Percentiles rank a stretch among this genome's conserved stretches.
These are phyloP conservation scores for Paramecium primaurelia DNA, from an alignment of 73 alveolate species.

Conservation along the genomic window DNA sequence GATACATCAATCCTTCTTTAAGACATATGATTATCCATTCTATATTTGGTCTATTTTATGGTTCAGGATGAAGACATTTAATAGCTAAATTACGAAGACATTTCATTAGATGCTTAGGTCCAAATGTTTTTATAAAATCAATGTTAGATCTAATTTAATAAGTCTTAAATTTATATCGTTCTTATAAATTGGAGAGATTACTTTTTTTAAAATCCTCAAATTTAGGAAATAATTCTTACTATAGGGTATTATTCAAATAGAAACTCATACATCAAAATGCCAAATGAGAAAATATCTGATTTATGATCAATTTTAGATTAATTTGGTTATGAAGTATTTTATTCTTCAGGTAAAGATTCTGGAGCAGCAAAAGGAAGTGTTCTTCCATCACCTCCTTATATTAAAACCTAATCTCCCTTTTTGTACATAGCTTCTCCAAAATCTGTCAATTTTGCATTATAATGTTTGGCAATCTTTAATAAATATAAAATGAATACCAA, in stretches of 20 bases:
- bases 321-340: neutral
- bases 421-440: neutral
- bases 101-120: conserved; percentile 32
- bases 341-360: neutral
- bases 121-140: neutral
- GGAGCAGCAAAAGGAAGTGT: conserved; percentile 12
- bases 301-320: neutral
- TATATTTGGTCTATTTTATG: neutral
- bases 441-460: neutral
- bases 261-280: conserved; percentile 18
- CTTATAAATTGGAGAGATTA: neutral
- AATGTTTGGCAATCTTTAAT: neutral
- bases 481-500: neutral
- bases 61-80: neutral
- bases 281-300: neutral
- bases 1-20: neutral
- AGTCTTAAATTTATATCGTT: neutral
- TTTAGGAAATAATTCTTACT: neutral
- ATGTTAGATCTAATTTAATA: neutral
- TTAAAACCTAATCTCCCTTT: neutral
- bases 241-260: neutral
- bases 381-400: neutral
- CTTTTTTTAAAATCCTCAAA: conserved; percentile 5
- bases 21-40: neutral
- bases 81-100: neutral